phyloP scores from a whole-genome alignment of 495 filamentous ascomycete species.

The Pyrenopolyporus hunteri region DNA sequence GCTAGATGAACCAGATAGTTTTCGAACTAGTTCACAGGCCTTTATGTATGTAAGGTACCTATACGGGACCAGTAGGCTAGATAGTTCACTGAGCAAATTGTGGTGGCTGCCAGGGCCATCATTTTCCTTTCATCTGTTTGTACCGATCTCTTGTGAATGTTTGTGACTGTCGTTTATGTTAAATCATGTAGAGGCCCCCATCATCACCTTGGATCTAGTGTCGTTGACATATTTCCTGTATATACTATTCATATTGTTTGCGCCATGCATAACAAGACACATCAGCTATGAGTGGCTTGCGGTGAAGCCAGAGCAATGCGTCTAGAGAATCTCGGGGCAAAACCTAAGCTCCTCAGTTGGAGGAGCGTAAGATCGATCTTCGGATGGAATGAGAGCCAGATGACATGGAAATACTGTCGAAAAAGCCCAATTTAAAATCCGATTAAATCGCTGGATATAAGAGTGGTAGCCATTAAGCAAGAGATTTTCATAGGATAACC shows the following conservation, averaged over 20 bases:
- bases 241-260: conserved; percentile 1
- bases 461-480: not conserved
- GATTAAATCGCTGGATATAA: conserved; percentile 5
- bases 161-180: not conserved
- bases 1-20: conserved; percentile 36
- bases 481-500: not conserved
- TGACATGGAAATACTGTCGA: conserved; percentile 37
- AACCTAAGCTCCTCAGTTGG: not conserved
- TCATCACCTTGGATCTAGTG: not conserved
- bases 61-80: conserved; percentile 32
- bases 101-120: conserved; percentile 23
- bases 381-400: conserved; percentile 45
- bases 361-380: conserved; percentile 24
- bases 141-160: conserved; percentile 1
- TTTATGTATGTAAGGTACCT: conserved; percentile 1
- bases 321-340: conserved; percentile 26
- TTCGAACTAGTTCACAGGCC: conserved; percentile 29
- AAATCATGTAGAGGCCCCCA: no score
- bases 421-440: conserved; percentile 45
- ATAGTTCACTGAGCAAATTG: conserved; percentile 43
- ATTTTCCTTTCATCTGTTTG: conserved; percentile 32
- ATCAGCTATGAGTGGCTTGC: conserved; percentile 1
- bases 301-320: conserved; percentile 3
- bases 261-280: conserved; percentile 14
- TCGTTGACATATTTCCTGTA: not conserved